Base-by-base conservation (phyloP, 1,139 yeast genomes). In the Kodamaea derodonti region DNA sequence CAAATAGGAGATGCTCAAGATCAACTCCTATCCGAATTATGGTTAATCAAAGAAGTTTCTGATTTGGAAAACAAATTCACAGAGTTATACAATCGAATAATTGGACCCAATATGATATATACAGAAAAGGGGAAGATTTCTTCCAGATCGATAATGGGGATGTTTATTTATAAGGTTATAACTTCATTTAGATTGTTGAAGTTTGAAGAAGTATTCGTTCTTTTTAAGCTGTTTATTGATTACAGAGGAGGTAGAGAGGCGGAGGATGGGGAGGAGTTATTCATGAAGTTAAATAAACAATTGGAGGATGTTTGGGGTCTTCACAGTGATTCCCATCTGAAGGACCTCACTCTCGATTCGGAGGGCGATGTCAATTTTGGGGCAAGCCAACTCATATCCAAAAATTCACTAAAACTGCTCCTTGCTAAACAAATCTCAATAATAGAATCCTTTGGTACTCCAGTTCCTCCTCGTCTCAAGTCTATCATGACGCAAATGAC, bases 381-480 rank as follows among this genome's bases (percentile, higher is more conserved):
- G 6, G 22, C 22, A 7, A 9, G 9, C 9, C 38, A 60, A 1
- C 58, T 75, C 2, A 57, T 78, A 0, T 72, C 85, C 0, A 72
- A 71, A 36, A 68, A 69, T 30, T 84, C 78, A 44, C 51, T 82
- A 7, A 71, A 75, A 17, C 56, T 62, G 7, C 53, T 81, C 33
- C 57, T 83, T 14, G 76, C 76, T 34, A 66, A 69, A 30, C 87
- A 81, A 45, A 74, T 81, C 9, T 60, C 62, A n/a, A 55, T 73
- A 3, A 55, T 82, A 14, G 84, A 82, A 43, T 59, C 63, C 1
- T 66, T 62, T 42, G 82, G 84, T 0, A 65, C 77, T 1, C 63
- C 72, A 10, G 66, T 80, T 0, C 80, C 85, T 0, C 56, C 61
- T 3, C 51, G 62, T 11, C 54, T 82, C 26, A 58, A 62, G 33